These are phyloP conservation scores for Alternaria metachromatica DNA, from an alignment of 2,329 filamentous ascomycete species.

Conservation along the genomic window DNA sequence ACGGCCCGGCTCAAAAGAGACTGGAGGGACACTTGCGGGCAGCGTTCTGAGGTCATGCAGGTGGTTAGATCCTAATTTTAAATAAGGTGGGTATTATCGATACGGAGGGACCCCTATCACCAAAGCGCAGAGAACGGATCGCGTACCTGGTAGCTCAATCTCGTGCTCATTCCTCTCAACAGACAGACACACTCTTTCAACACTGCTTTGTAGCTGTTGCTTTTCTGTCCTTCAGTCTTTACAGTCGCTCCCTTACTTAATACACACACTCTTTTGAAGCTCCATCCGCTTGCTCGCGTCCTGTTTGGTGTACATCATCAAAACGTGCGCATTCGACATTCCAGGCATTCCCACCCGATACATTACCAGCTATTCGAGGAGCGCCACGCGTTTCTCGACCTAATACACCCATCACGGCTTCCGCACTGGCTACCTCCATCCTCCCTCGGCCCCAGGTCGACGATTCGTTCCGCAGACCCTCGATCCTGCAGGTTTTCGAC, in stretches of 20 bases:
- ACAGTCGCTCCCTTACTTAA: slow-evolving; percentile 27
- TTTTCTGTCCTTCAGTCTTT: slow-evolving; percentile 36
- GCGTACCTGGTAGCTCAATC: slow-evolving; percentile 32
- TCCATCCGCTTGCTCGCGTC: slow-evolving; percentile 16
- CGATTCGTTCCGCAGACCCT: slow-evolving; percentile 56
- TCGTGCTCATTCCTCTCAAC: slow-evolving; percentile 27
- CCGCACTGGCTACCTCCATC: slow-evolving; percentile 63
- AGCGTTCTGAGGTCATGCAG: slow-evolving; percentile 42
- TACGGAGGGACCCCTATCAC: slow-evolving; percentile 37
- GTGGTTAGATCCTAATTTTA: slow-evolving; percentile 39
- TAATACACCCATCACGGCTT: slow-evolving; percentile 57
- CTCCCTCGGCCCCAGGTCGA: slow-evolving; percentile 66
- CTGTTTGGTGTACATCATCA: slow-evolving; percentile 22
- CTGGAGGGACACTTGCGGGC: slow-evolving; percentile 27
- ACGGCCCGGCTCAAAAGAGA: slow-evolving; percentile 32
- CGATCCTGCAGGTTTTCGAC: slow-evolving; percentile 57
- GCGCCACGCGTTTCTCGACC: slow-evolving; percentile 48
- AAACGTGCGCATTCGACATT: slow-evolving; percentile 14
- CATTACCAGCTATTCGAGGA: slow-evolving; percentile 27
- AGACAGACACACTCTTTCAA: slow-evolving; percentile 20
- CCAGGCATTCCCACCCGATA: slow-evolving; percentile 12
- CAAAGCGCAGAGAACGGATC: slow-evolving; percentile 36
- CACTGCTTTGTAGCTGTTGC: slow-evolving; percentile 33
- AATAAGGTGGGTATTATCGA: slow-evolving; percentile 44
- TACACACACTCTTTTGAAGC: slow-evolving; percentile 33